A percentile compares a stretch with the other conserved stretches of the same genome.
Evolutionary conservation across 2,329 filamentous ascomycete species (phyloP).

Genomic region (Botryotinia convoluta): DNA sequence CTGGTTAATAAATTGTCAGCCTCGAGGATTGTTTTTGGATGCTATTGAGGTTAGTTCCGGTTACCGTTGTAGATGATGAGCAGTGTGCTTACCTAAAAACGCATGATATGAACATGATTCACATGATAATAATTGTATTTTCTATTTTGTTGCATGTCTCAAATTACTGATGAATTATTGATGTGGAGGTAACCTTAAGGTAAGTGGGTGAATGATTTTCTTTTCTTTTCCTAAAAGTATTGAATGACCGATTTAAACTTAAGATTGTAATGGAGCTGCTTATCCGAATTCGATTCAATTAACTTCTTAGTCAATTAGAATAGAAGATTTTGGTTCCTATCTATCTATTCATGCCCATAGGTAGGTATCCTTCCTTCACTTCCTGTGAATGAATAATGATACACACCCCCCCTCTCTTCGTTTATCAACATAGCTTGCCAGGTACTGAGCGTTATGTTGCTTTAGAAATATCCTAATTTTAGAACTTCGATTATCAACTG

Average conservation of each 20-base stretch:
- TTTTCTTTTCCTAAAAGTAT: not conserved
- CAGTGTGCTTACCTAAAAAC: not conserved
- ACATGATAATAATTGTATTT: not conserved
- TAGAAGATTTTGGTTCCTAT: not conserved
- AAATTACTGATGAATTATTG: not conserved
- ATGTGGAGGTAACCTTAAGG: not conserved
- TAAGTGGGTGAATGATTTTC: no score
- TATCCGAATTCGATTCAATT: not conserved
- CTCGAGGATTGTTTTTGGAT: constrained; percentile 7
- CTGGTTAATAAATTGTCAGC: constrained; percentile 15
- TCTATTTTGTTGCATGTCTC: not conserved
- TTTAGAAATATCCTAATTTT: not conserved
- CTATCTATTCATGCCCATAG: not conserved
- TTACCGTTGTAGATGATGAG: constrained; percentile 1
- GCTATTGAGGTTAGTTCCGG: not conserved
- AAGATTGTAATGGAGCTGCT: not conserved
- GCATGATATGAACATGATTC: not conserved
- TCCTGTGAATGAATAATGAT: not conserved
- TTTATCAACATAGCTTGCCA: not conserved
- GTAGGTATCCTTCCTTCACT: not conserved
- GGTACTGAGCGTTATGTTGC: not conserved
- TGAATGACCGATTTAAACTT: not conserved
- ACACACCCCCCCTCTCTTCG: not conserved
- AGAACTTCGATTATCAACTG: not conserved
- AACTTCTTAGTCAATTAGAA: not conserved